A percentile compares a stretch with the other conserved stretches of the same genome.
These are phyloP conservation scores for Cardiospermum halicacabum DNA, from an alignment of 345 rosid species.

Conservation along the genomic window DNA sequence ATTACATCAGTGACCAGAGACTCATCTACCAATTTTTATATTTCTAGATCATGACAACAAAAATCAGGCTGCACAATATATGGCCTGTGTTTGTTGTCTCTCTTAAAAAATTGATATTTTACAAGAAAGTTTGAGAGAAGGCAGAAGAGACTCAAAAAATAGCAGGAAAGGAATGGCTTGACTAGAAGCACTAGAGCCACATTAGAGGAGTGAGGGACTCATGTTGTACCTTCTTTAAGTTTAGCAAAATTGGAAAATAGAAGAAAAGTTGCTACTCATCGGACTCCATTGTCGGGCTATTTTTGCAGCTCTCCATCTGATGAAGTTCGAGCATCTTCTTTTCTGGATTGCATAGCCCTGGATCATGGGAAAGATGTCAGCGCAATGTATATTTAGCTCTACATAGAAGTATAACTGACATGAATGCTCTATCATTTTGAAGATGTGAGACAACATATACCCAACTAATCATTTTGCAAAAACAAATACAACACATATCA, in stretches of 20 bases:
- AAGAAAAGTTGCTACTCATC: slow-evolving; percentile 42
- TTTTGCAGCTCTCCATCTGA: slow-evolving; percentile 63
- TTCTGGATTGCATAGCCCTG: slow-evolving; percentile 86
- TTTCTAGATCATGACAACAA: background rate
- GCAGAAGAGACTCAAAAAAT: background rate
- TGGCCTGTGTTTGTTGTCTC: background rate
- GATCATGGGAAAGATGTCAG: slow-evolving; percentile 15
- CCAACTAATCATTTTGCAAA: background rate
- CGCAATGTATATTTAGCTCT: background rate
- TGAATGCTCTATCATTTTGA: background rate
- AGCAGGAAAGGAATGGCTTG: background rate
- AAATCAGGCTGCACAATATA: background rate
- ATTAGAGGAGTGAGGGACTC: slow-evolving; percentile 1
- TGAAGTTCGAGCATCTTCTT: slow-evolving; percentile 73
- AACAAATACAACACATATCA: background rate
- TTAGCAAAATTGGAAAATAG: background rate
- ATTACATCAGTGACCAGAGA: slow-evolving; percentile 10
- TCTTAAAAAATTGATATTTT: background rate
- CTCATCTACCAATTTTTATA: background rate
- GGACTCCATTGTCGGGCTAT: slow-evolving; percentile 66
- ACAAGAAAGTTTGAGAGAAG: background rate
- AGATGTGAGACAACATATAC: background rate
- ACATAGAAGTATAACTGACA: background rate
- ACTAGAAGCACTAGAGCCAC: slow-evolving; percentile 4
- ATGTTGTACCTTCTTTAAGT: background rate